Evolutionary conservation across 2,329 filamentous ascomycete genomes (phyloP).

Genomic region (Calonectria hawksworthii): DNA sequence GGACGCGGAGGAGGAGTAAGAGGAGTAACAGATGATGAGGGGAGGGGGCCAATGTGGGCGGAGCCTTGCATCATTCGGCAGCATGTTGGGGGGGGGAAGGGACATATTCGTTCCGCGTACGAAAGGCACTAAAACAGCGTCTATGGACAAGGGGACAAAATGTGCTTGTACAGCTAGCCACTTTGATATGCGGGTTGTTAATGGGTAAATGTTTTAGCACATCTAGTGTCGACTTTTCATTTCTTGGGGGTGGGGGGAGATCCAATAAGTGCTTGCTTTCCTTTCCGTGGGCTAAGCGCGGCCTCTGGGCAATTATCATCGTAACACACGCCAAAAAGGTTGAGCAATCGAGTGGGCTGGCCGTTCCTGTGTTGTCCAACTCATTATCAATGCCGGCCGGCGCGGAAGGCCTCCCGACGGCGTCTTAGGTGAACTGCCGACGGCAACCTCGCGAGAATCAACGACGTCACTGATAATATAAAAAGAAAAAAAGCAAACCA

Average conservation of each 20-base stretch:
- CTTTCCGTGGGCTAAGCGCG: not conserved
- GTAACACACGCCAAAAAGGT: not conserved
- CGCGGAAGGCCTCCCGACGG: conserved; percentile 2
- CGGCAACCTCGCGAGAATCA: not conserved
- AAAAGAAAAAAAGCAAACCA: not conserved
- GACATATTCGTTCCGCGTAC: conserved; percentile 4
- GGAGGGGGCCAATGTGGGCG: conserved; percentile 7
- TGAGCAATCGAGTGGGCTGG: not conserved
- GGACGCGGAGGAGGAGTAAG: not conserved
- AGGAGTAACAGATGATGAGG: not conserved
- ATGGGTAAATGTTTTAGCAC: conserved; percentile 14
- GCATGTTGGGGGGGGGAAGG: not conserved
- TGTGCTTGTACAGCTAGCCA: conserved; percentile 13
- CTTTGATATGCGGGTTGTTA: conserved; percentile 16
- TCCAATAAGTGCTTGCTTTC: not conserved
- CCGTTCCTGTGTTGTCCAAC: not conserved
- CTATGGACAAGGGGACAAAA: conserved; percentile 13
- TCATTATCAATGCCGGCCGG: not conserved
- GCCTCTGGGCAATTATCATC: not conserved
- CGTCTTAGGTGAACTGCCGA: not conserved
- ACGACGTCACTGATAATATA: not conserved
- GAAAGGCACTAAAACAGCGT: not conserved
- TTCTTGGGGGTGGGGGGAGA: not conserved
- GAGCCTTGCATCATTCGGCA: conserved; percentile 17
- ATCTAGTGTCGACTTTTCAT: not conserved